Conservation (phyloP, 2,329 filamentous ascomycete species). For the Ceratocystis papillata region DNA sequence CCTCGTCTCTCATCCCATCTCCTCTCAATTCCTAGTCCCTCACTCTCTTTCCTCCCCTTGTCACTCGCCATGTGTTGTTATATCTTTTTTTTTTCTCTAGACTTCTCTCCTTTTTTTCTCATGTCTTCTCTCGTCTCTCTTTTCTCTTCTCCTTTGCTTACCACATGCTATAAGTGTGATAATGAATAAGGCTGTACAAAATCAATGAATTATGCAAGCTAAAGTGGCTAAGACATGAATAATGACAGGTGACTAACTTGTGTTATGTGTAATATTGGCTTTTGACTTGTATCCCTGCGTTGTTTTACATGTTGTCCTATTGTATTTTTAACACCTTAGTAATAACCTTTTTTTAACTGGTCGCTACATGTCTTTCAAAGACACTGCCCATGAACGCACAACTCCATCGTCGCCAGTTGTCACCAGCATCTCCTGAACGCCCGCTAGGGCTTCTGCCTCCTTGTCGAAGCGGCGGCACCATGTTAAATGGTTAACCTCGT, state of each 20-base stretch:
- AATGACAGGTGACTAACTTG: too few relatives aligned
- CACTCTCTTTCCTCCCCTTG: not conserved
- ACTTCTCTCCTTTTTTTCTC: constrained; percentile 2
- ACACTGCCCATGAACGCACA: constrained; percentile 70
- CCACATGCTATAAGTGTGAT: not conserved
- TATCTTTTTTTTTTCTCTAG: constrained; percentile 2
- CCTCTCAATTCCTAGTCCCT: not conserved
- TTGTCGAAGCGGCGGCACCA: constrained; percentile 75
- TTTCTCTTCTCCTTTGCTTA: constrained; percentile 17
- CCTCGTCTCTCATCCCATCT: not conserved
- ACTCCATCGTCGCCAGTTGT: constrained; percentile 88
- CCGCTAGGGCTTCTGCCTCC: constrained; percentile 41
- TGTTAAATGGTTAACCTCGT: constrained; percentile 83
- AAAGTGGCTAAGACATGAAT: not conserved
- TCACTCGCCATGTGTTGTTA: not conserved
- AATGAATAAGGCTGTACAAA: constrained; percentile 13
- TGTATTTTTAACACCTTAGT: not conserved
- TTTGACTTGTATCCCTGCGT: too few relatives aligned
- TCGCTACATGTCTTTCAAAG: not conserved
- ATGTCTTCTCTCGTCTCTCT: constrained; percentile 12
- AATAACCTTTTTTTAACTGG: not conserved
- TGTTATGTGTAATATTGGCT: too few relatives aligned
- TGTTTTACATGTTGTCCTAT: not conserved
- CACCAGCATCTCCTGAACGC: constrained; percentile 68
- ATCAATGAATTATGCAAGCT: constrained; percentile 3